Conservation (phyloP, 129 eudicot genomes). For the Scalesia atractyloides region DNA sequence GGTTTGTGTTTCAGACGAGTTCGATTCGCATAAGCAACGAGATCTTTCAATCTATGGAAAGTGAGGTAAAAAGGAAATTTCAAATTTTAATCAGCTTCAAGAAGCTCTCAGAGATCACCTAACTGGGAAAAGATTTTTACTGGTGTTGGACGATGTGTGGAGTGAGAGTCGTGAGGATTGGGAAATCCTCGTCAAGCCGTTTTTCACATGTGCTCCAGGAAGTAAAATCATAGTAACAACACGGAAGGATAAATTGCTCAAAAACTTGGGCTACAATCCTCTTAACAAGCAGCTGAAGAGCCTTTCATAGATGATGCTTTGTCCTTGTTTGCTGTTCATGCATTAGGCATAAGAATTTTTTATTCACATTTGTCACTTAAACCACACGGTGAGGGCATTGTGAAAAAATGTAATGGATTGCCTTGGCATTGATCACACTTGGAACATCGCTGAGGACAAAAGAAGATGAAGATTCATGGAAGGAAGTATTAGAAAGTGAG, state of each 20-base stretch:
- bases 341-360: background rate
- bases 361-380: too few relatives aligned
- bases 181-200: background rate
- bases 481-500: background rate
- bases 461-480: background rate
- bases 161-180: conserved; percentile 7
- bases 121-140: background rate
- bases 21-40: background rate
- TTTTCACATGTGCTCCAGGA: background rate
- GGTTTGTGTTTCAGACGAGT: background rate
- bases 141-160: conserved; percentile 5
- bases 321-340: background rate
- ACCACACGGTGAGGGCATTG: too few relatives aligned
- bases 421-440: too few relatives aligned
- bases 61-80: background rate
- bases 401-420: too few relatives aligned
- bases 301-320: background rate
- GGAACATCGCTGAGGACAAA: too few relatives aligned
- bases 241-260: conserved; percentile 3
- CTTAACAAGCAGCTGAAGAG: background rate
- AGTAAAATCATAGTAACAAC: conserved; percentile 12
- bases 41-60: too few relatives aligned
- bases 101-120: conserved; percentile 1
- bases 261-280: background rate
- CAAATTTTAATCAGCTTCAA: background rate